Evolutionary conservation across 805 yeast species (phyloP).

Genomic region (Jamesozyma gamospora): DNA sequence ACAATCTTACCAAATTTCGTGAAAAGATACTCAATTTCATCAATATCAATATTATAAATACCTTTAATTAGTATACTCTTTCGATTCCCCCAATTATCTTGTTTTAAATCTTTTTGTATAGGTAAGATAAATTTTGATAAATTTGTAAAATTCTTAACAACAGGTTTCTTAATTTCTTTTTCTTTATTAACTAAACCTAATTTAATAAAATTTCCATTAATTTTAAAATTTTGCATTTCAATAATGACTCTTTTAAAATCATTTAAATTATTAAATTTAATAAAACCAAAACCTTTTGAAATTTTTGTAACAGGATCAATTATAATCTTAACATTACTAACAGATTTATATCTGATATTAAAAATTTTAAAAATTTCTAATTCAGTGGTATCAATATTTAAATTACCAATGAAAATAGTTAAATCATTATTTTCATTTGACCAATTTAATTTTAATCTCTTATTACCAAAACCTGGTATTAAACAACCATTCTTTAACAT

Average conservation of each 20-base stretch:
- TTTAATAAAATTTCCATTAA: constrained; percentile 68
- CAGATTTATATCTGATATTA: constrained; percentile 59
- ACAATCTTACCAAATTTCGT: constrained; percentile 64
- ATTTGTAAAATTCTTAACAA: neutral
- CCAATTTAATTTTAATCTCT: constrained; percentile 65
- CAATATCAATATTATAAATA: constrained; percentile 54
- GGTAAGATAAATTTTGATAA: constrained; percentile 20
- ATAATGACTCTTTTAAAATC: constrained; percentile 63
- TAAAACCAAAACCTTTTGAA: constrained; percentile 83
- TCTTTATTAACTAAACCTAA: constrained; percentile 43
- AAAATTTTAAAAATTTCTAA: constrained; percentile 53
- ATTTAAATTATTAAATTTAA: constrained; percentile 54
- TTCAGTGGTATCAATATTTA: constrained; percentile 66
- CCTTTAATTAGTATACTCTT: no score
- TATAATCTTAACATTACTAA: constrained; percentile 71
- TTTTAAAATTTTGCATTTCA: constrained; percentile 72
- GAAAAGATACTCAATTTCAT: constrained; percentile 51
- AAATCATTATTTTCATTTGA: constrained; percentile 41
- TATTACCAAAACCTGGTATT: constrained; percentile 50
- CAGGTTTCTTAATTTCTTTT: no score
- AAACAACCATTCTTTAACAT: constrained; percentile 55
- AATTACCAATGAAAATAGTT: constrained; percentile 80
- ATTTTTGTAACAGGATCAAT: constrained; percentile 57
- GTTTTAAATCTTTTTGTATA: constrained; percentile 37
- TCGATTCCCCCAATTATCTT: no score